Evolutionary conservation across 139 green algal genomes (phyloP).

Genomic region (Edaphochlamys debaryana): DNA sequence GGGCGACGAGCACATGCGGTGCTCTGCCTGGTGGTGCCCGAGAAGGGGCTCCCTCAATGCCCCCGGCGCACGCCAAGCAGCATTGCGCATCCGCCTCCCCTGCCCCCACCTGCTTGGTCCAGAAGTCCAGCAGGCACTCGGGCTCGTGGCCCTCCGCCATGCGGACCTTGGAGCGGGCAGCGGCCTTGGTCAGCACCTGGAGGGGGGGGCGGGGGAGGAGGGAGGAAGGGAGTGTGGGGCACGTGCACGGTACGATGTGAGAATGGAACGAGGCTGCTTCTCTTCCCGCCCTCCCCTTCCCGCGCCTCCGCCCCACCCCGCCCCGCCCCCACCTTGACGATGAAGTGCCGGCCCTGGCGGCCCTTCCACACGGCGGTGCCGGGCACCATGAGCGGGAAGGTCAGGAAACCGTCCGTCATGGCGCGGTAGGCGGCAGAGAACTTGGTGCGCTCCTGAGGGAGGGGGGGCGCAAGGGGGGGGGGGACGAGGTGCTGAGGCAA

Average conservation of each 20-base stretch:
- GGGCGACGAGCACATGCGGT: no score
- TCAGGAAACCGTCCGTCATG: slow-evolving; percentile 86
- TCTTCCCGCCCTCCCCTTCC: background rate
- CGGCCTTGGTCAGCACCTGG: slow-evolving; percentile 69
- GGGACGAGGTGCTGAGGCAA: background rate
- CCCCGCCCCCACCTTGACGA: slow-evolving; percentile 51
- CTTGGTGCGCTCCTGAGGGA: slow-evolving; percentile 44
- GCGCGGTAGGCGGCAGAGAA: slow-evolving; percentile 76
- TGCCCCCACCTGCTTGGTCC: slow-evolving; percentile 62
- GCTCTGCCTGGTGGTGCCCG: no score
- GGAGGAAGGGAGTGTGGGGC: no score
- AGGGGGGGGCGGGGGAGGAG: background rate
- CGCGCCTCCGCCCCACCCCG: no score
- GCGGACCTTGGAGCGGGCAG: slow-evolving; percentile 63
- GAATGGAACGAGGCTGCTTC: no score
- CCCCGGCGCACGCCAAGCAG: no score
- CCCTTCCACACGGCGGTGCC: slow-evolving; percentile 88
- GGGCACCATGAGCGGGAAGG: slow-evolving; percentile 84
- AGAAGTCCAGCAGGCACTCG: slow-evolving; percentile 84
- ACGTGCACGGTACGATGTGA: no score
- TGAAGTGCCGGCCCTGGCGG: slow-evolving; percentile 61
- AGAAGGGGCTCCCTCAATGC: no score
- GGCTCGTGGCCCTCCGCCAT: slow-evolving; percentile 67
- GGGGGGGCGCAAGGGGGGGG: background rate
- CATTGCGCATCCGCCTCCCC: background rate